These are phyloP conservation scores for Aspergillus kassunensis DNA, from an alignment of 495 filamentous ascomycete genomes.

Conservation along the genomic window DNA sequence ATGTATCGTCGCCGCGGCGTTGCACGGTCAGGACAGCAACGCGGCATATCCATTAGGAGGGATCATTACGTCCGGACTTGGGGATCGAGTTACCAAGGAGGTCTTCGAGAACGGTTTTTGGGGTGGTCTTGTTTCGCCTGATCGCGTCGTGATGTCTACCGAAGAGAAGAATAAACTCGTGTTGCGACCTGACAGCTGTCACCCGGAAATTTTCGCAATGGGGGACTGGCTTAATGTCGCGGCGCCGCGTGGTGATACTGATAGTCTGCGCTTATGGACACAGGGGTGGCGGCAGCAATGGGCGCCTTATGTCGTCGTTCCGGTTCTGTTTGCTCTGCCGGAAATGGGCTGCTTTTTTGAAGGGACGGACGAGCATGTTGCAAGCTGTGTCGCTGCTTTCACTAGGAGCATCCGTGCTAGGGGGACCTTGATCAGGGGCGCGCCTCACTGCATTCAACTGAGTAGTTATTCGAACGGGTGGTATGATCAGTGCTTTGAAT, in stretches of 20 bases:
- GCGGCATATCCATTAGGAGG: constrained; percentile 25
- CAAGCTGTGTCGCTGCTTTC: constrained; percentile 23
- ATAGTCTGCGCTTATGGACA: not conserved
- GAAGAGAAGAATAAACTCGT: not conserved
- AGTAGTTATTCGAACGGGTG: constrained; percentile 30
- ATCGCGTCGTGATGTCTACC: not conserved
- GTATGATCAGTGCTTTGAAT: constrained; percentile 34
- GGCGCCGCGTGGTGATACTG: not conserved
- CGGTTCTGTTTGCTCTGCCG: constrained; percentile 20
- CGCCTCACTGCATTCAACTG: constrained; percentile 33
- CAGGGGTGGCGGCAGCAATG: constrained; percentile 13
- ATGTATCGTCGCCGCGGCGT: constrained; percentile 23
- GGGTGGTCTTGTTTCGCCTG: not conserved
- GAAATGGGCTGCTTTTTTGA: constrained; percentile 20
- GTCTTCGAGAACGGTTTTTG: not conserved
- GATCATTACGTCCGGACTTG: constrained; percentile 11
- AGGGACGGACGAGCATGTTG: constrained; percentile 8
- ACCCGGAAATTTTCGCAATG: not conserved
- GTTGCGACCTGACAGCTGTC: not conserved
- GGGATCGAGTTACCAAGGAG: not conserved
- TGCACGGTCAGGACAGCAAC: constrained; percentile 11
- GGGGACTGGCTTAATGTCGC: not conserved
- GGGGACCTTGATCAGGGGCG: constrained; percentile 17
- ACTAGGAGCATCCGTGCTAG: constrained; percentile 24
- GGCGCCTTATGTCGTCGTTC: constrained; percentile 9